Conservation (phyloP, 768 basidiomycete genomes). For the Gyrodon lividus region DNA sequence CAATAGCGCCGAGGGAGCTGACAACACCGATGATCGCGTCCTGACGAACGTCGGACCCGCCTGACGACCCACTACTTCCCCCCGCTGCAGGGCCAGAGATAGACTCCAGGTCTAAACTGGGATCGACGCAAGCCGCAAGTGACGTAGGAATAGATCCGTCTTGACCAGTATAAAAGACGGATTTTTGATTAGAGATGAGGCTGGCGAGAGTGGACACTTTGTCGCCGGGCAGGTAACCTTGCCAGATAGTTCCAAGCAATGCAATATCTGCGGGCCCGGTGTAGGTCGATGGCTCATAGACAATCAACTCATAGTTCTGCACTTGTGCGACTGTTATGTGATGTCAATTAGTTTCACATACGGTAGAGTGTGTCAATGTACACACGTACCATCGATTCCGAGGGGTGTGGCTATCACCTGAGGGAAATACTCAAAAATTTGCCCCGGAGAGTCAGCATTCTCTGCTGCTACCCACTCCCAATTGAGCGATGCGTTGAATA, state of each 20-base stretch:
- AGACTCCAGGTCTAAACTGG: conserved; percentile 58
- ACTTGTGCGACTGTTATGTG: conserved; percentile 34
- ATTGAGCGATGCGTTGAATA: conserved; percentile 58
- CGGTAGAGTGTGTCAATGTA: background rate
- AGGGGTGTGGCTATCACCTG: conserved; percentile 46
- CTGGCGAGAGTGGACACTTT: conserved; percentile 60
- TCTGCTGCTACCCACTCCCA: conserved; percentile 71
- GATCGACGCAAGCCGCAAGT: conserved; percentile 69
- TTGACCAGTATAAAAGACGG: conserved; percentile 62
- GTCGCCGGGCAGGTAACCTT: conserved; percentile 62
- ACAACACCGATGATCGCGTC: conserved; percentile 93
- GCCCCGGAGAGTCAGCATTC: conserved; percentile 57
- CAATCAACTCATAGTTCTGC: conserved; percentile 59
- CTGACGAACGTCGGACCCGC: conserved; percentile 47
- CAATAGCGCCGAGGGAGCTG: conserved; percentile 75
- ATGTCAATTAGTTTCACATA: conserved; percentile 34
- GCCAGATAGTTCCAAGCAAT: conserved; percentile 65
- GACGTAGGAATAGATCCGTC: conserved; percentile 42
- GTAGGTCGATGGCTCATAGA: conserved; percentile 64
- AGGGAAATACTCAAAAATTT: conserved; percentile 78
- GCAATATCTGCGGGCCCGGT: conserved; percentile 42
- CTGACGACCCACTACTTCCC: conserved; percentile 22
- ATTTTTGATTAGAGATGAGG: conserved; percentile 59
- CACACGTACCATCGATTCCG: conserved; percentile 38
- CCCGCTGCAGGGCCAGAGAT: conserved; percentile 40